These are phyloP conservation scores for Zygosaccharomyces gambellarensis DNA, from an alignment of 805 yeast genomes.

Conservation along the genomic window DNA sequence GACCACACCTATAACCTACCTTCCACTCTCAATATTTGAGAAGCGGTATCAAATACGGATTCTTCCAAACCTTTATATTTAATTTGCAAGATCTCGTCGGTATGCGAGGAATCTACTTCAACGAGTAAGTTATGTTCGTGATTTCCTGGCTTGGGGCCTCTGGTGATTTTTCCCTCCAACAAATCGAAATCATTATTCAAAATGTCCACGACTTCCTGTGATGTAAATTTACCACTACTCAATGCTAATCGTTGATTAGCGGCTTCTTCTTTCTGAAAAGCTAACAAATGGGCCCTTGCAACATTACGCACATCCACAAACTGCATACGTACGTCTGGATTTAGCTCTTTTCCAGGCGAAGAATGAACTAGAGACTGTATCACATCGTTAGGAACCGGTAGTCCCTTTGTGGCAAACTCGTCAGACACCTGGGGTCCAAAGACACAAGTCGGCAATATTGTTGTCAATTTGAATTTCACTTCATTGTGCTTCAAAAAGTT, in stretches of 20 bases:
- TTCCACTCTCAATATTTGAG: conserved; percentile 21
- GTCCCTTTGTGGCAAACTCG: conserved; percentile 28
- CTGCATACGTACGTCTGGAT: conserved; percentile 36
- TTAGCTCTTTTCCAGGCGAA: neutral
- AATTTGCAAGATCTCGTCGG: conserved; percentile 24
- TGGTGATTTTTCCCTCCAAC: conserved; percentile 42
- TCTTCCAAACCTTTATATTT: conserved; percentile 18
- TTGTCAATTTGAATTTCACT: conserved; percentile 36
- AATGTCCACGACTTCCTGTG: conserved; percentile 15
- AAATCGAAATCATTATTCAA: conserved; percentile 40
- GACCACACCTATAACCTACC: conserved; percentile 6
- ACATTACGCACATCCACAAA: conserved; percentile 52
- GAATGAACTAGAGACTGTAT: neutral
- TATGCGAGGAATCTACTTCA: conserved; percentile 14
- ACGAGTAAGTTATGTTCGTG: neutral
- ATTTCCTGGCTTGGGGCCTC: conserved; percentile 34
- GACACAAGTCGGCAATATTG: conserved; percentile 41
- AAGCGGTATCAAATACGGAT: conserved; percentile 22
- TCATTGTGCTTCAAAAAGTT: conserved; percentile 38
- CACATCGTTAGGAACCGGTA: conserved; percentile 31
- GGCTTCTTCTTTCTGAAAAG: conserved; percentile 36
- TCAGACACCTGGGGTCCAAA: conserved; percentile 49
- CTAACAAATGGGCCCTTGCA: conserved; percentile 47
- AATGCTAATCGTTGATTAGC: conserved; percentile 28
- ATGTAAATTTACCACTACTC: conserved; percentile 7